phyloP scores from a whole-genome alignment of 306 rosid species.

The Prunus salicina region DNA sequence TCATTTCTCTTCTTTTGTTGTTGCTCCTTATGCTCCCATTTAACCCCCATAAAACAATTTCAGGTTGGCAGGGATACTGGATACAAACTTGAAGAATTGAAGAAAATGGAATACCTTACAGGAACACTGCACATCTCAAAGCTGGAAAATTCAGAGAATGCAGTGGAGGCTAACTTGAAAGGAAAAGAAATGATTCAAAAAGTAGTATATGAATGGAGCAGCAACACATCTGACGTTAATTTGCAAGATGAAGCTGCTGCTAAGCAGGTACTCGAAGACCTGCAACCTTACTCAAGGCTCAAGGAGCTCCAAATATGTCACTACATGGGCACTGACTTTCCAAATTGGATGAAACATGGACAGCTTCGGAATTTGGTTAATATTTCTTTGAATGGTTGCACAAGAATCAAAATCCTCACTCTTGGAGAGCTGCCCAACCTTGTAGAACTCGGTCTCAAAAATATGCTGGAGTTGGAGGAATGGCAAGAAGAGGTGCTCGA shows the following conservation, averaged over 20 bases:
- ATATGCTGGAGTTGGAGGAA: conserved; percentile 3
- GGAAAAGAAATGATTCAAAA: conserved; percentile 9
- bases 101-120: conserved; percentile 13
- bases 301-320: conserved; percentile 1
- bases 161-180: conserved; percentile 14
- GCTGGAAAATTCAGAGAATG: conserved; percentile 18
- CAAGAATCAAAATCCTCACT: background rate
- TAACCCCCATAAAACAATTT: background rate
- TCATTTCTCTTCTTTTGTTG: background rate
- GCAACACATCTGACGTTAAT: background rate
- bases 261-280: conserved; percentile 5
- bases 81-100: conserved; percentile 15
- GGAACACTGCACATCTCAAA: conserved; percentile 16
- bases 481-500: background rate
- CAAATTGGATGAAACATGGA: conserved; percentile 8
- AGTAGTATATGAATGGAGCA: conserved; percentile 12
- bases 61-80: conserved; percentile 11
- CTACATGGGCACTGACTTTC: conserved; percentile 11
- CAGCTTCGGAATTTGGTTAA: background rate
- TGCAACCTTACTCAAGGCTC: background rate
- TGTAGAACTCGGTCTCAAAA: background rate
- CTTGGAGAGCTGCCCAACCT: conserved; percentile 6
- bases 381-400: conserved; percentile 9
- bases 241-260: background rate
- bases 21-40: no score